These are phyloP conservation scores for Xerocomellus amylosporus DNA, from an alignment of 768 basidiomycete genomes.

Conservation along the genomic window DNA sequence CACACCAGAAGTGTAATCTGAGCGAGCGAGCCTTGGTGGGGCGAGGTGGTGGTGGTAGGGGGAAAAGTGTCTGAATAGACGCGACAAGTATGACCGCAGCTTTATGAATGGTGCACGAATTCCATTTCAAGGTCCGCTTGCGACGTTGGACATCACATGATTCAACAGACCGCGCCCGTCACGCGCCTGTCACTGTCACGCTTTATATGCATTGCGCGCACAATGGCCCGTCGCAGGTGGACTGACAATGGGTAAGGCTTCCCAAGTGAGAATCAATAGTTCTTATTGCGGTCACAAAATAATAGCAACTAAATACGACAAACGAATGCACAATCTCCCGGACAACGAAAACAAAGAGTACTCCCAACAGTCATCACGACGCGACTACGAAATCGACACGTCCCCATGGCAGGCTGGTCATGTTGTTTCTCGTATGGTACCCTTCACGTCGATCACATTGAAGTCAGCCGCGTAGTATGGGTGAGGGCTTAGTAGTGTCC, in stretches of 20 bases:
- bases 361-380: too few relatives aligned
- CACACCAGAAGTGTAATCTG: constrained; percentile 27
- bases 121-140: constrained; percentile 35
- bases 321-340: not conserved
- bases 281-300: not conserved
- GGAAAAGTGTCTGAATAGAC: constrained; percentile 26
- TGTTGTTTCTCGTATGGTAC: constrained; percentile 16
- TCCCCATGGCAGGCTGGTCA: not conserved
- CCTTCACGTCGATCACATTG: constrained; percentile 25
- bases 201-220: constrained; percentile 8
- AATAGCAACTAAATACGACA: not conserved
- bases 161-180: constrained; percentile 37
- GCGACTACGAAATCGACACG: not conserved
- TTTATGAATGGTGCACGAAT: constrained; percentile 34
- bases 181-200: constrained; percentile 30
- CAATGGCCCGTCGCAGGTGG: too few relatives aligned
- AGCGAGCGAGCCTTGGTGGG: constrained; percentile 12
- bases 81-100: constrained; percentile 29
- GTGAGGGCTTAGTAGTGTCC: constrained; percentile 60
- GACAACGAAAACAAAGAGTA: not conserved
- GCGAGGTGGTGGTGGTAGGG: constrained; percentile 31
- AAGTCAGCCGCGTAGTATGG: constrained; percentile 56
- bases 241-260: too few relatives aligned
- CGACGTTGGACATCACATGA: constrained; percentile 28
- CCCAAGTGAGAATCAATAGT: not conserved